These are phyloP conservation scores for Juncus inflexus DNA, from an alignment of 176 grass and related monocot genomes.

Conservation along the genomic window DNA sequence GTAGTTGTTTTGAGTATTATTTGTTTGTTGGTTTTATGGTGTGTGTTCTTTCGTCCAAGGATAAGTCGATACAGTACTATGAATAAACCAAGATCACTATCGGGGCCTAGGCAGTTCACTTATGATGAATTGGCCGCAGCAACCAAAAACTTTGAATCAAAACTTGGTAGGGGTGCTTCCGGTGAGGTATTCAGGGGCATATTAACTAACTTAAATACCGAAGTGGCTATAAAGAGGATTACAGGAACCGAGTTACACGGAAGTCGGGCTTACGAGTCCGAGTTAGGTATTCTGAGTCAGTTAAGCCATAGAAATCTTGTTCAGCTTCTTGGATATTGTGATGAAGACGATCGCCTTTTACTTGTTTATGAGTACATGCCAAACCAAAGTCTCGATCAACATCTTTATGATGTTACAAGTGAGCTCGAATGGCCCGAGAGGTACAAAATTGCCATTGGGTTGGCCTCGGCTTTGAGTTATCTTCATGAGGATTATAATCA, in stretches of 20 bases:
- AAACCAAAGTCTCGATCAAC: constrained; percentile 22
- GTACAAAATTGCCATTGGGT: constrained; percentile 11
- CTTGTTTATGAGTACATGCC: constrained; percentile 28
- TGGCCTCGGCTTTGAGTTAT: constrained; percentile 24
- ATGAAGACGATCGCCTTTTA: neutral
- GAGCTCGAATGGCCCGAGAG: constrained; percentile 10
- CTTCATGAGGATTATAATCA: constrained; percentile 26
- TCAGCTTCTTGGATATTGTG: constrained; percentile 18
- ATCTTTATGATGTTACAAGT: constrained; percentile 13
- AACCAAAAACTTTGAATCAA: constrained; percentile 9
- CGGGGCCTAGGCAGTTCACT: neutral
- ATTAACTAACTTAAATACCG: constrained; percentile 8
- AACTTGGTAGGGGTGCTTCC: constrained; percentile 16
- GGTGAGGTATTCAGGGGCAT: constrained; percentile 17
- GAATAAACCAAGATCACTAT: too few relatives aligned
- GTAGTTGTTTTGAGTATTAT: too few relatives aligned
- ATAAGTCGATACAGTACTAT: too few relatives aligned
- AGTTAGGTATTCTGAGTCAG: constrained; percentile 23
- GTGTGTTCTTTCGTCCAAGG: too few relatives aligned
- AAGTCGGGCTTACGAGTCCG: constrained; percentile 11
- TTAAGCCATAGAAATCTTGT: constrained; percentile 20
- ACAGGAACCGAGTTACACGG: constrained; percentile 7
- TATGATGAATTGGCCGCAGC: constrained; percentile 17
- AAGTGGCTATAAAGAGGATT: constrained; percentile 25
- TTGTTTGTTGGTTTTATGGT: too few relatives aligned